These are phyloP conservation scores for Amoebophrya sp. DNA, from an alignment of 169 alveolate genomes.

Conservation along the genomic window DNA sequence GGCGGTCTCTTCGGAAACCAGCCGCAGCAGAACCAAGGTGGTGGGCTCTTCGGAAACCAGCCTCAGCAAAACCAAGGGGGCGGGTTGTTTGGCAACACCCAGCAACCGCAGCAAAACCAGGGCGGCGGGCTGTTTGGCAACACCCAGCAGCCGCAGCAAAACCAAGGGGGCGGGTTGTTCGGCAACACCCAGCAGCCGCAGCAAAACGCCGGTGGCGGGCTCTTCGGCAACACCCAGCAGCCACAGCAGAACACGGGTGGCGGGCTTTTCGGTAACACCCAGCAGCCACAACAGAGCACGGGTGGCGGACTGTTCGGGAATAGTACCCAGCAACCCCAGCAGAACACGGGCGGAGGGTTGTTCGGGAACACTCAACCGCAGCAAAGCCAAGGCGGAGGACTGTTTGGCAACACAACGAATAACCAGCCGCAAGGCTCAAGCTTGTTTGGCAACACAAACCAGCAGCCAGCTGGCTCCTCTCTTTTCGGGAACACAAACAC, in stretches of 20 bases:
- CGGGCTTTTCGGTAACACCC: neutral
- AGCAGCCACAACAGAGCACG: neutral
- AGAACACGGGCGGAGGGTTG: neutral
- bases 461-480: too few relatives aligned
- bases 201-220: neutral
- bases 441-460: neutral
- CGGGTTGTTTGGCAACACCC: neutral
- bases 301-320: neutral
- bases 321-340: neutral
- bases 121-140: neutral
- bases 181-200: neutral
- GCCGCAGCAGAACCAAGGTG: neutral
- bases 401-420: neutral
- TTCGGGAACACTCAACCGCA: neutral
- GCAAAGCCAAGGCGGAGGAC: neutral
- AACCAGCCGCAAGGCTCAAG: neutral
- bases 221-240: neutral
- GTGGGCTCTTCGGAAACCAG: neutral
- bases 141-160: neutral
- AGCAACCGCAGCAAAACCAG: neutral
- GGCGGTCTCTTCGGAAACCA: neutral
- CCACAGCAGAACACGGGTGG: neutral
- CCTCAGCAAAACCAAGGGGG: neutral
- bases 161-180: neutral
- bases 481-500: neutral